phyloP scores from a whole-genome alignment of 768 basidiomycete genomes.

The Tulasnella sp. region DNA sequence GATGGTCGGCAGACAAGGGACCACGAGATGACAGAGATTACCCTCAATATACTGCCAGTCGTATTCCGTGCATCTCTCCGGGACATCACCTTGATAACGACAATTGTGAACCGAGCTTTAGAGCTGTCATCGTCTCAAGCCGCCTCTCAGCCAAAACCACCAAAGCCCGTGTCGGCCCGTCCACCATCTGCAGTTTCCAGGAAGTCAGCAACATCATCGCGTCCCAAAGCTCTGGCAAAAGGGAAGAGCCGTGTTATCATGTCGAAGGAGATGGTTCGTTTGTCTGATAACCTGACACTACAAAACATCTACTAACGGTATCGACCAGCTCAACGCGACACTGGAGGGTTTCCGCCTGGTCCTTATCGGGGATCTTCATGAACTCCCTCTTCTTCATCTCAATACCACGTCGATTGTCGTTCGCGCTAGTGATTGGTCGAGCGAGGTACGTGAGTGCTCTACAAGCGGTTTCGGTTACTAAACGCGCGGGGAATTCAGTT shows the following conservation, averaged over 20 bases:
- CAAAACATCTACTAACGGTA: not conserved
- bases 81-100: slow-evolving; percentile 83
- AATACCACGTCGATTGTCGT: slow-evolving; percentile 80
- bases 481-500: slow-evolving; percentile 50
- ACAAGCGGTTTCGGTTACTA: not conserved
- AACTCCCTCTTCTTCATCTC: slow-evolving; percentile 89
- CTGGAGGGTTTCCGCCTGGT: slow-evolving; percentile 91
- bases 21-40: slow-evolving; percentile 77
- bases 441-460: slow-evolving; percentile 54
- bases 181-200: not conserved
- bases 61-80: slow-evolving; percentile 93
- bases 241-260: slow-evolving; percentile 45
- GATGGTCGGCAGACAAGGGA: slow-evolving; percentile 72
- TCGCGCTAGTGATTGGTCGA: slow-evolving; percentile 89
- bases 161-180: not conserved
- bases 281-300: slow-evolving; percentile 26
- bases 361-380: slow-evolving; percentile 90
- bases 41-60: slow-evolving; percentile 74
- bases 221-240: not conserved
- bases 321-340: slow-evolving; percentile 66
- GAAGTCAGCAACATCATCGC: not conserved
- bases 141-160: slow-evolving; percentile 30
- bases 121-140: slow-evolving; percentile 55
- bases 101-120: slow-evolving; percentile 81
- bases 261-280: slow-evolving; percentile 75